Percentiles rank a stretch among this genome's conserved stretches.
phyloP scores from a whole-genome alignment of 805 yeast genomes.

The Candida stauntonica region DNA sequence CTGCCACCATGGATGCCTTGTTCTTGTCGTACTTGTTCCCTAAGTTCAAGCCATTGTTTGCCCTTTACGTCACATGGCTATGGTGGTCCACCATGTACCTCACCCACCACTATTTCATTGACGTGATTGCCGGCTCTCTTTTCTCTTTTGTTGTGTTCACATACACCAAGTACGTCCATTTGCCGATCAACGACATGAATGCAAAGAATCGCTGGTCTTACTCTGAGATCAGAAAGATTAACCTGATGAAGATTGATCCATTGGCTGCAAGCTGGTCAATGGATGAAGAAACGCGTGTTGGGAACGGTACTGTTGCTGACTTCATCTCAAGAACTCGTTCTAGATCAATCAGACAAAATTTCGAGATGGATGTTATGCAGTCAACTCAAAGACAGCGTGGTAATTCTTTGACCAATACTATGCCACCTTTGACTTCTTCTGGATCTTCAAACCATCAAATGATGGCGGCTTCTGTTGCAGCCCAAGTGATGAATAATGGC shows the following conservation, averaged over 20 bases:
- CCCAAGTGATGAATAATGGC: not conserved
- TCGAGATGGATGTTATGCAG: slow-evolving; percentile 24
- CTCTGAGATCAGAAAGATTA: slow-evolving; percentile 33
- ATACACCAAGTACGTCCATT: slow-evolving; percentile 58
- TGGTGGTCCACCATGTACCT: slow-evolving; percentile 99
- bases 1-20: slow-evolving; percentile 89
- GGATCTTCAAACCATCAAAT: not conserved
- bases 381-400: slow-evolving; percentile 15
- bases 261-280: slow-evolving; percentile 21
- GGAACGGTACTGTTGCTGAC: not conserved
- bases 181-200: slow-evolving; percentile 55
- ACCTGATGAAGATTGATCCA: slow-evolving; percentile 34
- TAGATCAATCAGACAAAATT: slow-evolving; percentile 19
- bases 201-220: slow-evolving; percentile 72
- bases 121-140: slow-evolving; percentile 90
- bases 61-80: slow-evolving; percentile 81
- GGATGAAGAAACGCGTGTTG: slow-evolving; percentile 28
- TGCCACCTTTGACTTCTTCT: not conserved
- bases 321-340: slow-evolving; percentile 15
- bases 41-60: slow-evolving; percentile 54
- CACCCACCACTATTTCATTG: slow-evolving; percentile 94
- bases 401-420: slow-evolving; percentile 4
- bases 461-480: slow-evolving; percentile 2
- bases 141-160: slow-evolving; percentile 68
- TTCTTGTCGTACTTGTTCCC: slow-evolving; percentile 86